Conservation (phyloP, 345 rosid genomes). For the Melaleuca quinquenervia region DNA sequence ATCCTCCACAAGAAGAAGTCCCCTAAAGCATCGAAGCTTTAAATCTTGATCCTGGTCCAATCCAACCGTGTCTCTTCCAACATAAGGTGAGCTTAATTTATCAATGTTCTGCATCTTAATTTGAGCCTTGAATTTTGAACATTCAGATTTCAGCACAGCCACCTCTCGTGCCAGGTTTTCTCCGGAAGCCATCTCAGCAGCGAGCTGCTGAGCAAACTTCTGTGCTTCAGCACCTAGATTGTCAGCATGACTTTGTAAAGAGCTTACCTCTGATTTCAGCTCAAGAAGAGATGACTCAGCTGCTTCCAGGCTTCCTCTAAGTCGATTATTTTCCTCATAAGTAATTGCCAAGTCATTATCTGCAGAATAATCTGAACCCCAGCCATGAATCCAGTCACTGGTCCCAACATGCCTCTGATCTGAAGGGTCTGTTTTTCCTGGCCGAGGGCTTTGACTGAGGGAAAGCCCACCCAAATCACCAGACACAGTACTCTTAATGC, state of each 20-base stretch:
- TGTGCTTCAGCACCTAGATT: conserved; percentile 63
- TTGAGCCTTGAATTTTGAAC: conserved; percentile 65
- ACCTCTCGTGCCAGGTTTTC: conserved; percentile 68
- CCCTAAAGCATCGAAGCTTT: conserved; percentile 52
- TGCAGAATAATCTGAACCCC: conserved; percentile 59
- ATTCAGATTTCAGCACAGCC: conserved; percentile 65
- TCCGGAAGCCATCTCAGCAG: conserved; percentile 74
- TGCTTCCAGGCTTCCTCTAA: conserved; percentile 67
- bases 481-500: conserved; percentile 57
- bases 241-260: conserved; percentile 57
- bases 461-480: conserved; percentile 64
- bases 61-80: conserved; percentile 11
- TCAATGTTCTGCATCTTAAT: conserved; percentile 31
- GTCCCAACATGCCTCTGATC: conserved; percentile 33
- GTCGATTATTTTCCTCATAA: conserved; percentile 66
- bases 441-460: conserved; percentile 39
- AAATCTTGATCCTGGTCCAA: conserved; percentile 40
- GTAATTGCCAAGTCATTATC: conserved; percentile 55
- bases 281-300: conserved; percentile 72
- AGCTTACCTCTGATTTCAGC: conserved; percentile 63
- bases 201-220: conserved; percentile 57
- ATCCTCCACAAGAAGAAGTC: conserved; percentile 58
- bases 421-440: conserved; percentile 42
- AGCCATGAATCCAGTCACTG: conserved; percentile 52
- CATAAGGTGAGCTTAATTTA: conserved; percentile 22